Conservation (phyloP, 139 green algal species). For the Chlorella vulgaris region DNA sequence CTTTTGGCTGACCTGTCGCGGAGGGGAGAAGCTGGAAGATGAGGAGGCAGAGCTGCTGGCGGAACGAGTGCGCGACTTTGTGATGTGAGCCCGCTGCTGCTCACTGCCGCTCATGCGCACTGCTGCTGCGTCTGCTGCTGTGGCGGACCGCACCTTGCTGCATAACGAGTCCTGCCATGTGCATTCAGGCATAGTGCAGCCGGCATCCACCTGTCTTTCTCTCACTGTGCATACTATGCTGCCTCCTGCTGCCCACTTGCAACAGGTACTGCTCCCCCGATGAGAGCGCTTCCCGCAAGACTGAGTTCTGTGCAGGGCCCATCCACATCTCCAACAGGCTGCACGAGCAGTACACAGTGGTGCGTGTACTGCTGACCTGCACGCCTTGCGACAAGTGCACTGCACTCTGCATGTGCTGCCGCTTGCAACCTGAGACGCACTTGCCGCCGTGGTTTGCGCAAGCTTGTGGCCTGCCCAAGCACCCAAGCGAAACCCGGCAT, state of each 20-base stretch:
- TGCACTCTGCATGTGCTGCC: not conserved
- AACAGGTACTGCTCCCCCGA: constrained; percentile 58
- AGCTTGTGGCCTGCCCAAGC: not conserved
- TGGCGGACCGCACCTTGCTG: no score
- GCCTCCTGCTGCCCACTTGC: no score
- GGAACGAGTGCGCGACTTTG: constrained; percentile 59
- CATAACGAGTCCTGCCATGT: no score
- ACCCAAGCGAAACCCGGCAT: no score
- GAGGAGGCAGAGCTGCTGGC: constrained; percentile 44
- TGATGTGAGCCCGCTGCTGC: constrained; percentile 10
- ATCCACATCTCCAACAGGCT: constrained; percentile 53
- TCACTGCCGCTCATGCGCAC: not conserved
- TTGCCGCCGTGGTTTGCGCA: no score
- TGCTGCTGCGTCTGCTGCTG: not conserved
- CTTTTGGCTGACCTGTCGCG: constrained; percentile 53
- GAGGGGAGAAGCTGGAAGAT: constrained; percentile 51
- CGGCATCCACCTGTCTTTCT: not conserved
- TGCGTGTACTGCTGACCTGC: constrained; percentile 31
- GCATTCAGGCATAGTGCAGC: no score
- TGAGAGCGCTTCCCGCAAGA: not conserved
- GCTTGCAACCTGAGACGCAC: not conserved
- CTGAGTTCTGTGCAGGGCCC: constrained; percentile 41
- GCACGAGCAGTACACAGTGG: constrained; percentile 54
- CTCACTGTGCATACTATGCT: not conserved
- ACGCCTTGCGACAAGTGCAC: not conserved